Evolutionary conservation across 2,329 filamentous ascomycete species (phyloP).

Genomic region (Hypoxylon sp.): DNA sequence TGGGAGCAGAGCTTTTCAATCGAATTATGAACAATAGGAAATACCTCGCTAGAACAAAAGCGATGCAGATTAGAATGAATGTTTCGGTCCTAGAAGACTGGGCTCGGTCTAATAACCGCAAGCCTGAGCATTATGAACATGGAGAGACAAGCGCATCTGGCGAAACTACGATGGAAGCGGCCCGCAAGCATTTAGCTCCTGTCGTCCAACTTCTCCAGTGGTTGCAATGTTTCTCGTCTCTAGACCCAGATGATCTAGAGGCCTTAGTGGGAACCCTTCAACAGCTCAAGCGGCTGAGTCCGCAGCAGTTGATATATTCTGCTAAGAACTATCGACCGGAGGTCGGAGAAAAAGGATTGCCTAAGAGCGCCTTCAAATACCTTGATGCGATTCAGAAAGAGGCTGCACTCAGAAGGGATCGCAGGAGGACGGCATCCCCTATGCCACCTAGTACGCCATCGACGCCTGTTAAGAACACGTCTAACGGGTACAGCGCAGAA

Average conservation of each 20-base stretch:
- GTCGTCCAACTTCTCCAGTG: slow-evolving; percentile 96
- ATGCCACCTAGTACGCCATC: slow-evolving; percentile 55
- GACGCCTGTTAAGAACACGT: slow-evolving; percentile 57
- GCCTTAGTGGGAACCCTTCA: slow-evolving; percentile 90
- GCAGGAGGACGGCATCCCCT: slow-evolving; percentile 64
- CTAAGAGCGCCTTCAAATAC: slow-evolving; percentile 90
- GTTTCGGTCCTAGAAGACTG: slow-evolving; percentile 95
- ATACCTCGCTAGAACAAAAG: slow-evolving; percentile 95
- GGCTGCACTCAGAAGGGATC: slow-evolving; percentile 71
- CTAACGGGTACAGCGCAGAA: slow-evolving; percentile 62
- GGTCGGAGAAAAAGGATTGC: slow-evolving; percentile 92
- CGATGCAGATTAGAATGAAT: slow-evolving; percentile 99
- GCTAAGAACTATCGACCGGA: slow-evolving; percentile 95
- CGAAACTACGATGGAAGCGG: slow-evolving; percentile 87
- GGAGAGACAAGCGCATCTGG: slow-evolving; percentile 88
- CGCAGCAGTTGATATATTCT: slow-evolving; percentile 90
- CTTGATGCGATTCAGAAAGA: slow-evolving; percentile 85
- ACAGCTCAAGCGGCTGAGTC: slow-evolving; percentile 86
- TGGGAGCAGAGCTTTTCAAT: slow-evolving; percentile 96
- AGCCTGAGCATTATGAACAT: slow-evolving; percentile 95
- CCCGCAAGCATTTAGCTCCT: slow-evolving; percentile 87
- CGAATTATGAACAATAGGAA: slow-evolving; percentile 96
- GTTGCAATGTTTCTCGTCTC: slow-evolving; percentile 96
- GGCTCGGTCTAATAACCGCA: slow-evolving; percentile 92
- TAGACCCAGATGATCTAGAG: slow-evolving; percentile 87